These are phyloP conservation scores for Inosperma sp. DNA, from an alignment of 768 basidiomycete species.

Conservation along the genomic window DNA sequence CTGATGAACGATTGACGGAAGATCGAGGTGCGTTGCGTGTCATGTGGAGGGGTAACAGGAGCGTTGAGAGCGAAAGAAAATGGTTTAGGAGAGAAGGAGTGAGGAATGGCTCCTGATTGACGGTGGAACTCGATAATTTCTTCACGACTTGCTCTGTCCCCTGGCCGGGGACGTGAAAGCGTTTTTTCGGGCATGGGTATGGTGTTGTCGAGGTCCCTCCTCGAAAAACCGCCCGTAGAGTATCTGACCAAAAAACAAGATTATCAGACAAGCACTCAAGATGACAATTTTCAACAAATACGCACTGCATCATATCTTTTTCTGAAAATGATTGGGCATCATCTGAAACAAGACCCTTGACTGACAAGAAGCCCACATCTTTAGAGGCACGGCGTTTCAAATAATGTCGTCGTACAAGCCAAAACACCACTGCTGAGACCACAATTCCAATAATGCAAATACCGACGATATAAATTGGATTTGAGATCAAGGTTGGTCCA, in stretches of 20 bases:
- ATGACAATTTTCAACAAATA: not conserved
- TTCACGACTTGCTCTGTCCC: slow-evolving; percentile 29
- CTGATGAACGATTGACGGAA: slow-evolving; percentile 32
- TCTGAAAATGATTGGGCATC: slow-evolving; percentile 8
- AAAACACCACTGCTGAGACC: slow-evolving; percentile 34
- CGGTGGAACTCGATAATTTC: slow-evolving; percentile 44
- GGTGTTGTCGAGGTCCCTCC: slow-evolving; percentile 38
- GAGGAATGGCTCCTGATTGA: slow-evolving; percentile 39
- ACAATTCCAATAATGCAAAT: slow-evolving; percentile 45
- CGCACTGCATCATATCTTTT: not conserved
- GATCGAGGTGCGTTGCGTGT: slow-evolving; percentile 22
- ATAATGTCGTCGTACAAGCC: slow-evolving; percentile 39
- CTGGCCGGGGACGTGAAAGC: slow-evolving; percentile 26
- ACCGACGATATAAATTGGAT: slow-evolving; percentile 44
- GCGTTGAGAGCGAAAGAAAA: slow-evolving; percentile 36
- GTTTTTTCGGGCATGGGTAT: slow-evolving; percentile 53
- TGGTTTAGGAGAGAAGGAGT: slow-evolving; percentile 37
- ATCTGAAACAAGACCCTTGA: slow-evolving; percentile 44
- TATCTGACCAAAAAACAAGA: slow-evolving; percentile 13
- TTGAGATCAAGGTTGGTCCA: slow-evolving; percentile 9
- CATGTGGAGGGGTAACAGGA: slow-evolving; percentile 16
- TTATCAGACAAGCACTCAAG: not conserved
- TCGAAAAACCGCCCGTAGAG: slow-evolving; percentile 32
- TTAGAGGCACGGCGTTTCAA: slow-evolving; percentile 38
- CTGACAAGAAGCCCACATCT: slow-evolving; percentile 43